A percentile compares a stretch with the other conserved stretches of the same genome.
These are phyloP conservation scores for Malbranchea cinnamomea DNA, from an alignment of 2,329 filamentous ascomycete genomes.

Conservation along the genomic window DNA sequence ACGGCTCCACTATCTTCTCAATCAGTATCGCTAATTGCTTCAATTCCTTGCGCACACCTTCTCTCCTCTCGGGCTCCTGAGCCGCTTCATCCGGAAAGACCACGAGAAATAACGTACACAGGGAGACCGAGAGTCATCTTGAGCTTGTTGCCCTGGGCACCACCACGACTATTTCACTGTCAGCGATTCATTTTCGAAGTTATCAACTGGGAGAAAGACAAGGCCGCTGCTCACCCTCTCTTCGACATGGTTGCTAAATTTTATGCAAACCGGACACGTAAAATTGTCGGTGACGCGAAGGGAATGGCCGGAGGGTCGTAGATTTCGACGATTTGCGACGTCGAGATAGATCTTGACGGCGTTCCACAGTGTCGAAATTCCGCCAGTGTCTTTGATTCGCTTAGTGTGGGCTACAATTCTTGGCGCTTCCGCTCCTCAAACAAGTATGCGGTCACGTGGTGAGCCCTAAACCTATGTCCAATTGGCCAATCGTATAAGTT, in stretches of 20 bases:
- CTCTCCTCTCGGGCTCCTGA: not conserved
- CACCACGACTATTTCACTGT: constrained; percentile 45
- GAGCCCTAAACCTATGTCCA: constrained; percentile 25
- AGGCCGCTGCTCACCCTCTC: constrained; percentile 29
- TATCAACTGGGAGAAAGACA: constrained; percentile 5
- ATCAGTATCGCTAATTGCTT: not conserved
- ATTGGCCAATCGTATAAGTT: constrained; percentile 3
- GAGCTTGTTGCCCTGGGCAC: constrained; percentile 98
- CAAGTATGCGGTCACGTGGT: constrained; percentile 6
- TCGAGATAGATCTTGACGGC: constrained; percentile 16
- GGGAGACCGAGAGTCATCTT: constrained; percentile 99
- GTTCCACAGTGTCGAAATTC: constrained; percentile 12
- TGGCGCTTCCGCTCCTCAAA: no score
- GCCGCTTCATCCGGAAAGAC: not conserved
- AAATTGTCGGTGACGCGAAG: constrained; percentile 19
- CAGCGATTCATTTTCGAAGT: constrained; percentile 6
- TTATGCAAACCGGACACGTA: constrained; percentile 23
- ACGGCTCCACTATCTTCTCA: constrained; percentile 64
- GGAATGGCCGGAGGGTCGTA: constrained; percentile 15
- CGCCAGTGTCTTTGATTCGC: no score
- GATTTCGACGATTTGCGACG: constrained; percentile 5
- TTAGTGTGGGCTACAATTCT: constrained; percentile 31
- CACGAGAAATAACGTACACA: constrained; percentile 84
- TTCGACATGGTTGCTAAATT: constrained; percentile 35
- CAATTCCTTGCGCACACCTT: not conserved